A percentile compares a stretch with the other conserved stretches of the same genome.
phyloP scores from a whole-genome alignment of 2,329 filamentous ascomycete genomes.

The Metarhizium robertsii region DNA sequence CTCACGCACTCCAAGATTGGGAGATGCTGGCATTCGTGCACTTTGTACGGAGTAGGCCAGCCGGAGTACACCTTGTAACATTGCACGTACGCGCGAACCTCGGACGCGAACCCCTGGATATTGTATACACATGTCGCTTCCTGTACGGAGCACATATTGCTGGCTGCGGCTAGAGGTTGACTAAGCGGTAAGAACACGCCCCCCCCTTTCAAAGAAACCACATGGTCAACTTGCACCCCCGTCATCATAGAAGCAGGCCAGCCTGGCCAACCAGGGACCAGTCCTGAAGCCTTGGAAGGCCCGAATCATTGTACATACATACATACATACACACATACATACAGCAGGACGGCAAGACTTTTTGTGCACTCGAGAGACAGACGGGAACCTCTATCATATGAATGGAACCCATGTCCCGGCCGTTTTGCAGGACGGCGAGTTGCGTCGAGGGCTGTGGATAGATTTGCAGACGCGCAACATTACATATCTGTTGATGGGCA shows the following conservation, averaged over 20 bases:
- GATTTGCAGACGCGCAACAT: background rate
- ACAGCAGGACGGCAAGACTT: no score
- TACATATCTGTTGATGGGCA: background rate
- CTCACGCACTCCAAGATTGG: background rate
- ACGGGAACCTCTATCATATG: background rate
- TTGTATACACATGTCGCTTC: background rate
- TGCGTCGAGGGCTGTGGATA: background rate
- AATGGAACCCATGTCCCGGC: background rate
- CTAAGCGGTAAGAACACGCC: background rate
- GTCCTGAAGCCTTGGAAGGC: background rate
- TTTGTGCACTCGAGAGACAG: no score
- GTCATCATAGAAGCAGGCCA: background rate
- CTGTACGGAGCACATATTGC: background rate
- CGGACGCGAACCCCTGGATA: background rate
- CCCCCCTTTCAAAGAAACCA: background rate
- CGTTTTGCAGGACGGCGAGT: background rate
- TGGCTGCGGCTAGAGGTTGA: background rate
- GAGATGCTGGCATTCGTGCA: background rate
- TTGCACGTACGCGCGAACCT: no score
- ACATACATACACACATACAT: background rate
- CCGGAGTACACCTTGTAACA: background rate
- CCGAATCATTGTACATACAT: background rate
- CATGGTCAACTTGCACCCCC: background rate
- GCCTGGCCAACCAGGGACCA: background rate
- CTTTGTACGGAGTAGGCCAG: no score